Base-by-base conservation (phyloP, 1,284 basidiomycete species). In the Bjerkandera adusta region DNA sequence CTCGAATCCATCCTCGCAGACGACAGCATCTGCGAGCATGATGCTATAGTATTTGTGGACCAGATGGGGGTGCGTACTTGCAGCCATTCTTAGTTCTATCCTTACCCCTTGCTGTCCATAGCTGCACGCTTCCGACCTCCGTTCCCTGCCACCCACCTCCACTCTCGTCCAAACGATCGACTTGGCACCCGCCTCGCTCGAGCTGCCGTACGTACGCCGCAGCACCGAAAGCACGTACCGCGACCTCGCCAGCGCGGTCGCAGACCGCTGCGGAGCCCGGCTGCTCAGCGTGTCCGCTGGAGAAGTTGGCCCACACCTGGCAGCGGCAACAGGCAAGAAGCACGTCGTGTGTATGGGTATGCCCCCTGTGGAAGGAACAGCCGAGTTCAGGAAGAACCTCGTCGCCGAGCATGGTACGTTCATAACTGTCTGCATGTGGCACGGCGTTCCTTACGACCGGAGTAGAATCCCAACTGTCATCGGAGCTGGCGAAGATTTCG, bases 81-180 rank as follows among this genome's bases (percentile, higher is more conserved):
- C 24, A n/a, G n/a, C n/a, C n/a, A n/a, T n/a, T n/a, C n/a, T n/a
- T n/a, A n/a, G n/a, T n/a, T n/a, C n/a, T n/a, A n/a, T 40, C 25
- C n/a, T 24, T 32, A 36, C 3, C 35, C 21, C n/a, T n/a, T n/a
- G n/a, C n/a, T n/a, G n/a, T n/a, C n/a, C n/a, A 27, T 44, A 88
- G 86, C 67, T 85, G 2, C 85, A 83, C 56, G 81, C 83, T 21
- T 82, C 83, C 5, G 85, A 89, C 66, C 67, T 89, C 25, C 81
- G 81, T 26, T 63, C 65, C 8, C 75, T 89, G 10, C 63, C 76
- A 1, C 67, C 77, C 5, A 67, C 72, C 3, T 78, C 80, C 3
- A 65, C 68, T 47, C 61, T 87, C 18, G 66, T 72, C 4, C 67
- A 65, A 24, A 58, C 68, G 8, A 62, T 89, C 12, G 67, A 66